Conservation (phyloP, 345 rosid genomes). For the Rhizophora mangle region DNA sequence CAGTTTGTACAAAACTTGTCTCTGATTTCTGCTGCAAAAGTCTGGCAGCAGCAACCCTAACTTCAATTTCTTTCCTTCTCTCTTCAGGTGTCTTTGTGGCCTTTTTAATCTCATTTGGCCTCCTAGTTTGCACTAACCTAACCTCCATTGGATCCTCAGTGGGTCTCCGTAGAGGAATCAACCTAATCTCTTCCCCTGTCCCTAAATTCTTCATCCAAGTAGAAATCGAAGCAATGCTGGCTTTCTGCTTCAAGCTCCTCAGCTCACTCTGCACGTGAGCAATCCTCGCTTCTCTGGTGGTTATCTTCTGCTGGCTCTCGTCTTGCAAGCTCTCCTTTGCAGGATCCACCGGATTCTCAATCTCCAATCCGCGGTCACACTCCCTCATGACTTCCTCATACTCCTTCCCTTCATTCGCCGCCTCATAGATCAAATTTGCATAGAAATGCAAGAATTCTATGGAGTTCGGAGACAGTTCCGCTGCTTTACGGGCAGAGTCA, state of each 20-base stretch:
- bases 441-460: constrained; percentile 80
- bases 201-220: constrained; percentile 82
- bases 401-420: constrained; percentile 71
- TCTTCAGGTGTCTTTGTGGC: constrained; percentile 90
- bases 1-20: constrained; percentile 24
- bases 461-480: constrained; percentile 65
- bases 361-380: constrained; percentile 77
- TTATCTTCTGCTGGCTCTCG: constrained; percentile 73
- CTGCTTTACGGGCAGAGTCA: constrained; percentile 66
- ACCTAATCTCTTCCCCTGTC: constrained; percentile 73
- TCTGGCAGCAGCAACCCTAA: constrained; percentile 86
- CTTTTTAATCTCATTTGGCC: constrained; percentile 91
- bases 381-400: constrained; percentile 76
- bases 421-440: constrained; percentile 80
- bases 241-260: constrained; percentile 66
- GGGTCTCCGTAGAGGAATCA: constrained; percentile 65
- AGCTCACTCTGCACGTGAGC: constrained; percentile 73
- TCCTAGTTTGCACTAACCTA: constrained; percentile 60
- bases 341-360: constrained; percentile 77
- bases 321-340: constrained; percentile 82
- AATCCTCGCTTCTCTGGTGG: constrained; percentile 65
- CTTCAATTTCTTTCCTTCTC: constrained; percentile 91
- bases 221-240: constrained; percentile 63
- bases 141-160: constrained; percentile 87
- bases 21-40: constrained; percentile 82